Conservation (phyloP, 2,329 filamentous ascomycete species). For the Thielaviopsis cerberus region DNA sequence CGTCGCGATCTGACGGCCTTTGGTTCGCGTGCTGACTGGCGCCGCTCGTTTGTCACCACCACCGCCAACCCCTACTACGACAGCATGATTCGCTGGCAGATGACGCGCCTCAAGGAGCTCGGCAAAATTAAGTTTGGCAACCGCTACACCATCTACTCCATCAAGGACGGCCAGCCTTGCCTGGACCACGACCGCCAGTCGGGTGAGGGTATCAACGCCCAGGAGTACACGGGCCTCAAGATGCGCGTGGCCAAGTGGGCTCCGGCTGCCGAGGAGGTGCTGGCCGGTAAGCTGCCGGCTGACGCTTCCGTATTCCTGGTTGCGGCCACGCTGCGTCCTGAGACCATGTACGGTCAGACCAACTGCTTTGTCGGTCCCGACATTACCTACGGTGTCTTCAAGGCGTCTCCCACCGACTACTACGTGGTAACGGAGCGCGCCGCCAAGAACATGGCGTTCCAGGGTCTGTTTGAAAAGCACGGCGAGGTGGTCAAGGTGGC, state of each 20-base stretch:
- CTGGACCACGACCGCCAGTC: slow-evolving; percentile 30
- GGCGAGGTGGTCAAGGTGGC: slow-evolving; percentile 57
- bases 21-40: slow-evolving; percentile 81
- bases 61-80: slow-evolving; percentile 96
- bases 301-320: slow-evolving; percentile 73
- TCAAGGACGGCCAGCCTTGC: slow-evolving; percentile 44
- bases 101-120: slow-evolving; percentile 75
- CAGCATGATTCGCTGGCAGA: slow-evolving; percentile 89
- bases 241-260: slow-evolving; percentile 82
- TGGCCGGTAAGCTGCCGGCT: slow-evolving; percentile 62
- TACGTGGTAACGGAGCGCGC: slow-evolving; percentile 67
- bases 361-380: slow-evolving; percentile 89
- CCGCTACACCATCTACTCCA: slow-evolving; percentile 81
- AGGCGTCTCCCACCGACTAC: slow-evolving; percentile 59
- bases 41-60: slow-evolving; percentile 80
- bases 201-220: slow-evolving; percentile 42
- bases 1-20: slow-evolving; percentile 55
- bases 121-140: slow-evolving; percentile 89
- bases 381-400: slow-evolving; percentile 77
- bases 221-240: slow-evolving; percentile 88
- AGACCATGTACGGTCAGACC: slow-evolving; percentile 98
- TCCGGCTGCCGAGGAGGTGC: slow-evolving; percentile 47
- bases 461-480: slow-evolving; percentile 65
- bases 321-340: slow-evolving; percentile 76
- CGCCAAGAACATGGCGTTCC: slow-evolving; percentile 93